Evolutionary conservation across 306 rosid species (phyloP).

Genomic region (Fagus sylvatica): DNA sequence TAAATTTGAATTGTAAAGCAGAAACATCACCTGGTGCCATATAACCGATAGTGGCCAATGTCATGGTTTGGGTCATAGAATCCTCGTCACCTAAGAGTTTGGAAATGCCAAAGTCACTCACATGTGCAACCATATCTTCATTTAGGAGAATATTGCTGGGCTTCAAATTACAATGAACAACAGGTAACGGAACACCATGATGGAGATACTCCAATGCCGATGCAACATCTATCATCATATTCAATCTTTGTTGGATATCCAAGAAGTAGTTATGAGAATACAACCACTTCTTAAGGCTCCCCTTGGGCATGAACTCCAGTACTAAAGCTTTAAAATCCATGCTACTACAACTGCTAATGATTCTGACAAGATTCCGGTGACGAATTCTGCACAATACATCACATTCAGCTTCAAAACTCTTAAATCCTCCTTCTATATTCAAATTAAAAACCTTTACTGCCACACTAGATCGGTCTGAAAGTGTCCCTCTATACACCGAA

Average conservation of each 20-base stretch:
- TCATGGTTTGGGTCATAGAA: background rate
- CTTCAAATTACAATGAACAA: conserved; percentile 10
- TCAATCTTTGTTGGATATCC: background rate
- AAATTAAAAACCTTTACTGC: conserved; percentile 15
- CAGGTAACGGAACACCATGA: background rate
- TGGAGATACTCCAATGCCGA: background rate
- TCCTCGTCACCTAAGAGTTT: background rate
- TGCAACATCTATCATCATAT: conserved; percentile 11
- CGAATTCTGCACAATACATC: background rate
- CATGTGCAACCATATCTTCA: background rate
- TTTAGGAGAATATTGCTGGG: background rate
- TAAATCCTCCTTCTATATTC: background rate
- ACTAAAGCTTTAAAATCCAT: conserved; percentile 11
- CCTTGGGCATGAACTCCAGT: conserved; percentile 3
- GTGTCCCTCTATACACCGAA: background rate
- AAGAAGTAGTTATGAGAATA: background rate
- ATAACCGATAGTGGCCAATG: background rate
- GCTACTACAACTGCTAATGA: background rate
- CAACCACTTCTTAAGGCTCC: conserved; percentile 6
- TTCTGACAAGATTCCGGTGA: background rate
- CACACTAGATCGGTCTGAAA: background rate
- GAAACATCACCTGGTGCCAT: background rate
- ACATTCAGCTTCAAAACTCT: background rate
- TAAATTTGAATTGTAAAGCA: no score
- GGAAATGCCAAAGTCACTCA: background rate